A percentile compares a stretch with the other conserved stretches of the same genome.
These are phyloP conservation scores for Globisporangium middletonii DNA, from an alignment of 352 stramenopile species.

Conservation along the genomic window DNA sequence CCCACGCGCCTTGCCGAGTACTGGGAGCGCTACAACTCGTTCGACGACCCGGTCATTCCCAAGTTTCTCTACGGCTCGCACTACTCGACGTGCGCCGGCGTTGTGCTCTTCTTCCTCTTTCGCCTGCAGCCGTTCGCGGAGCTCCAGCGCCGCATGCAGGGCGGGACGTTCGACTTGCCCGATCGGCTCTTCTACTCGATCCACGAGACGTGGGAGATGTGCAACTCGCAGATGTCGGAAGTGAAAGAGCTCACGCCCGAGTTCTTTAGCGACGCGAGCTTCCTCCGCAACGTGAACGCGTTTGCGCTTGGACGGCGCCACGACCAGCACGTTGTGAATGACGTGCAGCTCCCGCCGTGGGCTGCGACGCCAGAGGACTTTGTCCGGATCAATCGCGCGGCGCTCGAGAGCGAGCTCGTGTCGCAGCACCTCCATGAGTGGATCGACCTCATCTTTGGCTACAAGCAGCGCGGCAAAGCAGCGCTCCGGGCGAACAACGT, in stretches of 20 bases:
- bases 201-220: slow-evolving; percentile 95
- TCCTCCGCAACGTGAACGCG: slow-evolving; percentile 95
- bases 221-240: slow-evolving; percentile 95
- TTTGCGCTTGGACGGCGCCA: slow-evolving; percentile 93
- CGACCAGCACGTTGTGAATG: slow-evolving; percentile 74
- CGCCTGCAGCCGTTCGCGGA: slow-evolving; percentile 97
- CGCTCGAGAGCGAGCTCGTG: slow-evolving; percentile 98
- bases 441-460: slow-evolving; percentile 99
- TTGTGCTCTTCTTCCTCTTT: slow-evolving; percentile 98
- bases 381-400: slow-evolving; percentile 92
- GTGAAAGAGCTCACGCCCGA: slow-evolving; percentile 99
- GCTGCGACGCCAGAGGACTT: slow-evolving; percentile 94
- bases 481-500: slow-evolving; percentile 95
- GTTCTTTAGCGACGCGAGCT: slow-evolving; percentile 94
- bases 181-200: slow-evolving; percentile 98
- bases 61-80: slow-evolving; percentile 91
- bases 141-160: slow-evolving; percentile 95
- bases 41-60: slow-evolving; percentile 85
- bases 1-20: slow-evolving; percentile 89
- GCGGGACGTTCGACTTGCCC: slow-evolving; percentile 95
- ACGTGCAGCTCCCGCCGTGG: slow-evolving; percentile 97
- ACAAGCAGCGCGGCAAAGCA: slow-evolving; percentile 94
- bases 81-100: slow-evolving; percentile 96
- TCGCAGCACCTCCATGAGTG: slow-evolving; percentile 96
- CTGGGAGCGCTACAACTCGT: slow-evolving; percentile 93